These are phyloP conservation scores for Colletotrichum eremochloae DNA, from an alignment of 2,329 filamentous ascomycete species.

Conservation along the genomic window DNA sequence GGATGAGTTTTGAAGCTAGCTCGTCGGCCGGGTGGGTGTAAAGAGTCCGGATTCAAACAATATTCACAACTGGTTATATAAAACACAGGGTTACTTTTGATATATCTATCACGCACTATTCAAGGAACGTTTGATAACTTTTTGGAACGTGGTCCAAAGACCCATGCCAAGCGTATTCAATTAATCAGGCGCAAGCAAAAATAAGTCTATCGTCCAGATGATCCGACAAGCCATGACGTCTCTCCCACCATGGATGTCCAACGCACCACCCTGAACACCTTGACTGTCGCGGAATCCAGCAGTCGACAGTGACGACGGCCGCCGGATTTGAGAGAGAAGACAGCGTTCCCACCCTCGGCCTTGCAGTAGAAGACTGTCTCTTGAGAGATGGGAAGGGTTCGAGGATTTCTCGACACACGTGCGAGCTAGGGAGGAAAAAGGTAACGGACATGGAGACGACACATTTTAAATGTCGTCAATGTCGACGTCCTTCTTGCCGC, in stretches of 20 bases:
- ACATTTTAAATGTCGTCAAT: slow-evolving; percentile 89
- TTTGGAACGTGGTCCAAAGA: background rate
- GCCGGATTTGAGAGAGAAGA: slow-evolving; percentile 73
- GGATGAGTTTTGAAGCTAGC: background rate
- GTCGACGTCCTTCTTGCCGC: slow-evolving; percentile 82
- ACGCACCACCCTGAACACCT: slow-evolving; percentile 49
- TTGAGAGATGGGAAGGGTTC: slow-evolving; percentile 37
- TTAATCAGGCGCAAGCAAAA: slow-evolving; percentile 25
- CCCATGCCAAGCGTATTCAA: slow-evolving; percentile 21
- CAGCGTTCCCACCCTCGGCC: slow-evolving; percentile 60
- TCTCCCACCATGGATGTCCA: slow-evolving; percentile 68
- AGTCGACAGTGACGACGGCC: slow-evolving; percentile 27
- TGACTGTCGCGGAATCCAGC: slow-evolving; percentile 61
- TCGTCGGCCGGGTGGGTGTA: background rate
- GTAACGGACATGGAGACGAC: slow-evolving; percentile 18
- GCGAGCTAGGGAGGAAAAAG: slow-evolving; percentile 3
- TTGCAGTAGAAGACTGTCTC: slow-evolving; percentile 11
- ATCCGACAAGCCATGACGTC: slow-evolving; percentile 66
- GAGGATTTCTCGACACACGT: slow-evolving; percentile 24
- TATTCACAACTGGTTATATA: background rate
- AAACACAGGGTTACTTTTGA: background rate
- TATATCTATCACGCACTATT: background rate
- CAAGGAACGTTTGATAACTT: background rate
- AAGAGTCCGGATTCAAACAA: slow-evolving; percentile 22
- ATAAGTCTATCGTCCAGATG: slow-evolving; percentile 31